Percentiles rank a stretch among this genome's conserved stretches.
Evolutionary conservation across 768 basidiomycete genomes (phyloP).

Genomic region (Gymnopilus junonius): DNA sequence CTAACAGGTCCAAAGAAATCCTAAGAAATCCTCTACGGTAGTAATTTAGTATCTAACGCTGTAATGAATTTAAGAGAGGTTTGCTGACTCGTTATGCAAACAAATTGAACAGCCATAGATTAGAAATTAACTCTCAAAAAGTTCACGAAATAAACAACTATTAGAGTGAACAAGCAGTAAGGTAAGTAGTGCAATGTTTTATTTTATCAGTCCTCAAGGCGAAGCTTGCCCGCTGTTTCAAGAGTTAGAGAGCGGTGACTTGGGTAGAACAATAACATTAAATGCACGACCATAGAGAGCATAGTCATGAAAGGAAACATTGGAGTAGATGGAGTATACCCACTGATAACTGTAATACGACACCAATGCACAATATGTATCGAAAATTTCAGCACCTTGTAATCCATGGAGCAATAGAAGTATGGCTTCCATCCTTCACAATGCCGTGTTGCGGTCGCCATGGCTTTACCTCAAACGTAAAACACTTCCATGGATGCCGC

Average conservation of each 20-base stretch:
- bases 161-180: too few species aligned
- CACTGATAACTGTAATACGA: not conserved
- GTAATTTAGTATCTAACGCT: too few species aligned
- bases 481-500: not conserved
- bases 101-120: too few species aligned
- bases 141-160: too few species aligned
- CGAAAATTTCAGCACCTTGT: not conserved
- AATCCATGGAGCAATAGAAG: not conserved
- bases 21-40: too few species aligned
- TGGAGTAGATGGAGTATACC: not conserved
- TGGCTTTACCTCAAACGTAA: not conserved
- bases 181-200: too few species aligned
- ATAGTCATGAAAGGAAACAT: not conserved
- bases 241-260: not conserved
- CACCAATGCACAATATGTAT: not conserved
- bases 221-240: not conserved
- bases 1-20: constrained; percentile 1
- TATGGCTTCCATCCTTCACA: not conserved
- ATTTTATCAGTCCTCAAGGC: not conserved
- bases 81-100: too few species aligned
- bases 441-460: not conserved
- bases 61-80: too few species aligned
- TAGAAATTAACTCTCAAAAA: too few species aligned
- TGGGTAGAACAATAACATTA: not conserved
- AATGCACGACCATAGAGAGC: not conserved